A percentile compares a stretch with the other conserved stretches of the same genome.
Conservation (phyloP, 768 basidiomycete genomes). For the Stropharia rugosoannulata region DNA sequence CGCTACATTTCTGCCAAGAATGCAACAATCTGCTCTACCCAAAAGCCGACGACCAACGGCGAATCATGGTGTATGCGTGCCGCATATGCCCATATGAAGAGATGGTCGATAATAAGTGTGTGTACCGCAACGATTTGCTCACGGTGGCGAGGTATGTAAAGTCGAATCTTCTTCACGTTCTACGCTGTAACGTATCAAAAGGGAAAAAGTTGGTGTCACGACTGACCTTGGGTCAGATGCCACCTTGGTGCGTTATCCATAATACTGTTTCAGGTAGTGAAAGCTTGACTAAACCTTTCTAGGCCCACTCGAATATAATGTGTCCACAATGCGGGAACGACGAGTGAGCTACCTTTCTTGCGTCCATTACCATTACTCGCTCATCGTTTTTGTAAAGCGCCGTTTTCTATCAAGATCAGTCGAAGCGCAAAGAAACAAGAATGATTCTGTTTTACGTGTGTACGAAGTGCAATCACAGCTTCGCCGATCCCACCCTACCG, state of each 20-base stretch:
- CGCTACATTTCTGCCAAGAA: constrained; percentile 89
- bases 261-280: neutral
- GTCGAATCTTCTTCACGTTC: neutral
- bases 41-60: constrained; percentile 83
- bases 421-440: constrained; percentile 91
- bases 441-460: constrained; percentile 95
- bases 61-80: constrained; percentile 88
- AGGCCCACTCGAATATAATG: constrained; percentile 82
- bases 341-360: constrained; percentile 52
- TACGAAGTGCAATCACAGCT: constrained; percentile 75
- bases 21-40: constrained; percentile 96
- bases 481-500: constrained; percentile 66
- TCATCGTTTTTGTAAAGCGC: constrained; percentile 48
- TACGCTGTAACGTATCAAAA: constrained; percentile 32
- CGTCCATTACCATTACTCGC: constrained; percentile 7
- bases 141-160: constrained; percentile 82
- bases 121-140: constrained; percentile 91
- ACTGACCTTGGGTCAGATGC: constrained; percentile 86
- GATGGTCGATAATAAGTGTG: constrained; percentile 82
- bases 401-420: constrained; percentile 96
- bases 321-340: constrained; percentile 83
- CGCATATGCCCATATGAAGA: constrained; percentile 89
- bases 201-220: constrained; percentile 93
- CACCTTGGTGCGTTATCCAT: constrained; percentile 60
- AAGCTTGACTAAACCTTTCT: neutral